Evolutionary conservation across 352 stramenopile species (phyloP), one percentile per base, ranked within the genome.

Genomic region (Thraustotheca clavata): DNA sequence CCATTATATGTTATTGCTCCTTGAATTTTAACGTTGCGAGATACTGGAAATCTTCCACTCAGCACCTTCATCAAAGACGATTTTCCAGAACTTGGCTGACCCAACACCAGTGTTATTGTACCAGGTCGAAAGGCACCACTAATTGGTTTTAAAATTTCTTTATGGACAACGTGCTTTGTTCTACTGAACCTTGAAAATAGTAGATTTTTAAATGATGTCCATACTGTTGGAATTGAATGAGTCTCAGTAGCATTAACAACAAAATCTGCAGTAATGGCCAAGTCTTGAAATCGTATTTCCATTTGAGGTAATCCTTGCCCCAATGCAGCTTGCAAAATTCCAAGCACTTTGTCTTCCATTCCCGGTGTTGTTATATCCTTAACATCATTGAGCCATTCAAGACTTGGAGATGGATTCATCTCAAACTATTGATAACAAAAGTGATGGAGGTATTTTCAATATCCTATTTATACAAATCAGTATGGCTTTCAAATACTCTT

Each of bases 41-140:
- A 60, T 35, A 82, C 59, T 4, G 73, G 75, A 62, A 88, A 86
- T 0, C 77, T 73, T 1, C 74, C 74, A 40, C 72, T 77, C 18
- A 88, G 67, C 6, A 80, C 20, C 67, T 86, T 84, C 68, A 88
- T 77, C 32, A 83, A 61, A 49, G 78, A 68, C 8, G 76, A 75
- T 65, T 86, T 83, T 61, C 75, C 76, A 4, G 76, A 82, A n/a
- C 70, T 69, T 2, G 68, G 73, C 67, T 85, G 74, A 5, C 76
- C 77, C 11, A 84, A 63, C 27, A 87, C 70, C 14, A 87, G 70
- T 36, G 77, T 85, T 33, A 85, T 50, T 1, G 76, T 79, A 11
- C 77, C 74, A 14, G 60, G 47, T 49, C 39, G 32, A 27, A 74
- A 76, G 4, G 55, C 59, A n/a, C 69, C 70, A 26, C 67, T 78